phyloP scores from a whole-genome alignment of 169 alveolate genomes.

The Eimeria tenella region DNA sequence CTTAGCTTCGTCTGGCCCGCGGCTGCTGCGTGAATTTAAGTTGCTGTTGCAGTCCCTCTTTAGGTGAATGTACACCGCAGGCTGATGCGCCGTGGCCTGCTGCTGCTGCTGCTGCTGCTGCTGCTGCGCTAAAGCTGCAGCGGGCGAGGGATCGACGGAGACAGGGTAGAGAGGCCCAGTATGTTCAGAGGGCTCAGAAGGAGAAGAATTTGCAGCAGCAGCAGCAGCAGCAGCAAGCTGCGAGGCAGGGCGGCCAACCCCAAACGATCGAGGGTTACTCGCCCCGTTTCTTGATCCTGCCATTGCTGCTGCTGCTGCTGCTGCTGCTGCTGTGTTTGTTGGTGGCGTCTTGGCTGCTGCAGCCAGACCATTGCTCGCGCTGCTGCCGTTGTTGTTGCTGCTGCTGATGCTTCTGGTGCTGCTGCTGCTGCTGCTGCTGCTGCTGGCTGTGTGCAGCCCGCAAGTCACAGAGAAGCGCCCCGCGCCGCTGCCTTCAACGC shows the following conservation, averaged over 20 bases:
- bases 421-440: conserved; percentile 45
- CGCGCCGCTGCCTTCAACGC: background rate
- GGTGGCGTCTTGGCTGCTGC: background rate
- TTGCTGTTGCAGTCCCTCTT: background rate
- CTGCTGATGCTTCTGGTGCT: conserved; percentile 43
- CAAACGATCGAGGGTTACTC: background rate
- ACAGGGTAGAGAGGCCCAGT: background rate
- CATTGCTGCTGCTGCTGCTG: background rate
- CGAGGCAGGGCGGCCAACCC: background rate
- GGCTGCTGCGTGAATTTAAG: background rate
- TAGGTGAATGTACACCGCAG: conserved; percentile 41
- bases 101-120: conserved; percentile 26
- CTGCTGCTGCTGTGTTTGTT: conserved; percentile 9
- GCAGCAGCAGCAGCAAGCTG: conserved; percentile 4
- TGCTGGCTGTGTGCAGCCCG: background rate
- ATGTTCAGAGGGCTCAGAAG: conserved; percentile 2
- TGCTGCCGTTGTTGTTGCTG: background rate
- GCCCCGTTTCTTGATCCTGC: background rate
- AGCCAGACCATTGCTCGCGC: background rate
- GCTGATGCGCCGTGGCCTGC: background rate
- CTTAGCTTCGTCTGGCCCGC: background rate
- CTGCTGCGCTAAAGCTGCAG: background rate
- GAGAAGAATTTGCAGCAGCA: conserved; percentile 19
- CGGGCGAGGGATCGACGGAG: background rate
- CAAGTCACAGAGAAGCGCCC: background rate